Conservation (phyloP, 179 eudicot species). For the Carnegiea gigantea region DNA sequence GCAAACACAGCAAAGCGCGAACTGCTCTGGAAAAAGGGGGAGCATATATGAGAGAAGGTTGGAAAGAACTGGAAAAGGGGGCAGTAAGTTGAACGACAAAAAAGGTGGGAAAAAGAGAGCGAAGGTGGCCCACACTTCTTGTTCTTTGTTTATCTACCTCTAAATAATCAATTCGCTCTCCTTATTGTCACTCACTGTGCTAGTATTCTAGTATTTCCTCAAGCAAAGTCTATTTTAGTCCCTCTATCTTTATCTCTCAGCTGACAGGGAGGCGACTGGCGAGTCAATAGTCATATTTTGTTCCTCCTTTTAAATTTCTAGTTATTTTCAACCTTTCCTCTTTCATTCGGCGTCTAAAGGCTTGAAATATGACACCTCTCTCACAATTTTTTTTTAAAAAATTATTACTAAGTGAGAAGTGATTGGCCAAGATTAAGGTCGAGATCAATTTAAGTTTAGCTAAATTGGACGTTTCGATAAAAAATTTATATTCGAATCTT, state of each 20-base stretch:
- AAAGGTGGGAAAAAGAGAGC: not conserved
- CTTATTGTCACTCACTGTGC: not conserved
- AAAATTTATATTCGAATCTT: too few relatives aligned
- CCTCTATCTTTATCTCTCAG: not conserved
- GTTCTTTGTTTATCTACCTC: not conserved
- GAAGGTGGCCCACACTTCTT: not conserved
- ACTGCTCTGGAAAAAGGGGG: not conserved
- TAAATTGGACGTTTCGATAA: too few relatives aligned
- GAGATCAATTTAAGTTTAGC: too few relatives aligned
- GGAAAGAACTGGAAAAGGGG: conserved; percentile 24
- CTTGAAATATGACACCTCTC: not conserved
- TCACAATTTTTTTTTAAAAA: too few relatives aligned
- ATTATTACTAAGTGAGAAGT: too few relatives aligned
- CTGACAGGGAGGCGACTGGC: not conserved
- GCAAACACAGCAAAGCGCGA: not conserved
- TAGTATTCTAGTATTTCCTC: not conserved
- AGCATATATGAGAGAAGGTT: not conserved
- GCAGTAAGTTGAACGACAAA: conserved; percentile 5
- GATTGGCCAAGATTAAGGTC: too few relatives aligned
- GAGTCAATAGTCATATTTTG: conserved; percentile 5
- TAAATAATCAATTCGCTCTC: not conserved
- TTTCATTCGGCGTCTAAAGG: not conserved
- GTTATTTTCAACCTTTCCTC: not conserved
- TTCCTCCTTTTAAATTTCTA: not conserved
- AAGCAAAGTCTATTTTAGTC: not conserved